Conservation (phyloP, 2,329 filamentous ascomycete species). For the Penicillium sclerotiorum region DNA sequence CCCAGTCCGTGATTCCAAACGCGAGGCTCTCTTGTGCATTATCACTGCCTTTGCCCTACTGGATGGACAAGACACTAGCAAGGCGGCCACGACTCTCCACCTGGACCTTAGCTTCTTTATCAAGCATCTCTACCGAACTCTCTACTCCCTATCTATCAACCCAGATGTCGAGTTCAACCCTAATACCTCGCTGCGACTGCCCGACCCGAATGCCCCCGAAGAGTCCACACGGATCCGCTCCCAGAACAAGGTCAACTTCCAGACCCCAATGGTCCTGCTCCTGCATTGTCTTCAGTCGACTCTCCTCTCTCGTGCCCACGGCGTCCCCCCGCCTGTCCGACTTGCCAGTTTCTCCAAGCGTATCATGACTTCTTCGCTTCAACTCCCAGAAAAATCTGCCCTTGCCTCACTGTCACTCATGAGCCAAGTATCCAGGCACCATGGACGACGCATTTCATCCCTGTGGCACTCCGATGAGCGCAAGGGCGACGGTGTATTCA, state of each 20-base stretch:
- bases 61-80: conserved; percentile 88
- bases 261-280: conserved; percentile 90
- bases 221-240: conserved; percentile 41
- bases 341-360: conserved; percentile 95
- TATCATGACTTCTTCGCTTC: conserved; percentile 77
- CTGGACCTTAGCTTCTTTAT: conserved; percentile 96
- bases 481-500: conserved; percentile 85
- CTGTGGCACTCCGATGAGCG: conserved; percentile 95
- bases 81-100: conserved; percentile 76
- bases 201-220: conserved; percentile 61
- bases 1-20: conserved; percentile 70
- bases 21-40: conserved; percentile 89
- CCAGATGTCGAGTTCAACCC: conserved; percentile 82
- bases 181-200: conserved; percentile 70
- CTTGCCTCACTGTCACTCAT: conserved; percentile 79
- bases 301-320: conserved; percentile 76
- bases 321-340: conserved; percentile 74
- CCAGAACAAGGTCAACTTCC: conserved; percentile 81
- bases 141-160: conserved; percentile 77
- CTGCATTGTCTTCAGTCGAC: conserved; percentile 82
- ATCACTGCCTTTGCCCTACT: conserved; percentile 96
- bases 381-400: conserved; percentile 86
- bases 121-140: conserved; percentile 84
- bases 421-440: conserved; percentile 75
- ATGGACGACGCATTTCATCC: conserved; percentile 78